Percentiles rank a stretch among this genome's conserved stretches.
These are phyloP conservation scores for Tetrapisispora iriomotensis DNA, from an alignment of 805 yeast genomes.

Conservation along the genomic window DNA sequence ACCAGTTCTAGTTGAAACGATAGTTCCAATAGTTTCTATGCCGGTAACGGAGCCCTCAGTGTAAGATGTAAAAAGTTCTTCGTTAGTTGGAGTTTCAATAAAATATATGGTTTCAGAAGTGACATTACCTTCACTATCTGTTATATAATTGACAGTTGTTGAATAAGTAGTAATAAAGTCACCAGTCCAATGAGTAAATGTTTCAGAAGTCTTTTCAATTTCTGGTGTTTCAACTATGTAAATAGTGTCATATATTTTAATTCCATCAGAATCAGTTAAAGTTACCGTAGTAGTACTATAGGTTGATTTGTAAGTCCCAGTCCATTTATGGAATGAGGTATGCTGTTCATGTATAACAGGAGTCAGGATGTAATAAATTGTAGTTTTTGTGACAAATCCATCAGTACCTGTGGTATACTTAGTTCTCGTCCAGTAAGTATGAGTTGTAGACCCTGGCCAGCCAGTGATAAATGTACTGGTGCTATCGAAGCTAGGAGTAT, in stretches of 20 bases:
- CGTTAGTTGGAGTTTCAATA: conserved; percentile 3
- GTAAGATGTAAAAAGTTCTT: background rate
- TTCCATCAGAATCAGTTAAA: background rate
- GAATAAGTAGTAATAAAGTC: background rate
- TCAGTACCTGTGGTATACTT: conserved; percentile 2
- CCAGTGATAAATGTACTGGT: background rate
- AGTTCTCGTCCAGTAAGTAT: background rate
- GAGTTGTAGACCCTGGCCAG: background rate
- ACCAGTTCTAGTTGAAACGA: conserved; percentile 2
- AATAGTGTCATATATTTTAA: conserved; percentile 1
- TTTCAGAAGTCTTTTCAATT: background rate
- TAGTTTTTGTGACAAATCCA: conserved; percentile 1
- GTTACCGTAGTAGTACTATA: background rate
- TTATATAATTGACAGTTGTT: background rate
- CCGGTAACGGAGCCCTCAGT: background rate
- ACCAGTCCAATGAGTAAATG: background rate
- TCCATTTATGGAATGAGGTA: background rate
- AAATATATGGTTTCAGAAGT: conserved; percentile 2
- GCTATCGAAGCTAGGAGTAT: background rate
- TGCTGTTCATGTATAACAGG: background rate
- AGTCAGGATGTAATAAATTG: conserved; percentile 1
- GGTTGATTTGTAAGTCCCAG: background rate
- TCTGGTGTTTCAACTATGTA: conserved; percentile 5
- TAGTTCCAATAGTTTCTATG: background rate
- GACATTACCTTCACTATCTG: background rate